Evolutionary conservation across 2,329 filamentous ascomycete species (phyloP), one percentile per base, ranked within the genome.

Genomic region (Metarhizium brunneum): DNA sequence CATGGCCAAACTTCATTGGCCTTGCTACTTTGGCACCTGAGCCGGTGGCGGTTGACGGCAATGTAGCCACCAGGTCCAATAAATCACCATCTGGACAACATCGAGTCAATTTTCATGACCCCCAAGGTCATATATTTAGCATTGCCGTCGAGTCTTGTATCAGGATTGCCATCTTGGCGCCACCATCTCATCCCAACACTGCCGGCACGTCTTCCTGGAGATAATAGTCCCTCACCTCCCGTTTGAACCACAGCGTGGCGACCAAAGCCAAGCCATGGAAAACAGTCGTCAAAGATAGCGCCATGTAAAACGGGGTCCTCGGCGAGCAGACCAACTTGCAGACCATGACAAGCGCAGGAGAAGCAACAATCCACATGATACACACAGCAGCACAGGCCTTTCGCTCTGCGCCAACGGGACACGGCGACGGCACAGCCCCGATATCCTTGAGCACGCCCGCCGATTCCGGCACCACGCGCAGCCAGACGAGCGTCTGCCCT

Each of bases 401-500:
- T 13, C 43, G 35, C 43, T 57, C 47, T 3, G 56, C 56, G 32
- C 32, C 13, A 10, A 48, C 47, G 11, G 32, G 29, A 18, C 55
- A 54, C 25, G 52, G 52, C 35, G 55, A 50, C n/a, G 47, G 40
- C 20, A 57, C 54, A 6, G 49, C 52, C 20, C 55, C 55, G 2
- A 57, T 52, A 35, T 54, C 52, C 20, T 52, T 49, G 20, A 57
- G n/a, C 18, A 49, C 14, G 7, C 32, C 35, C 16, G 48, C 29
- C 32, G 47, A 36, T n/a, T 14, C 13, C 3, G 47, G 13, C 6
- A 49, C 32, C 18, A 52, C n/a, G 16, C 30, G 36, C 30, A 57
- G 16, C 55, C 55, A 57, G 20, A 57, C 55, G 38, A 57, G 40
- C 18, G 42, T 38, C n/a, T 20, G 30, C 8, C 55, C 55, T 18